Percentiles rank a stretch among this genome's conserved stretches.
Evolutionary conservation across 176 grass and related monocot species (phyloP).

Genomic region (Zoysia pacifica): DNA sequence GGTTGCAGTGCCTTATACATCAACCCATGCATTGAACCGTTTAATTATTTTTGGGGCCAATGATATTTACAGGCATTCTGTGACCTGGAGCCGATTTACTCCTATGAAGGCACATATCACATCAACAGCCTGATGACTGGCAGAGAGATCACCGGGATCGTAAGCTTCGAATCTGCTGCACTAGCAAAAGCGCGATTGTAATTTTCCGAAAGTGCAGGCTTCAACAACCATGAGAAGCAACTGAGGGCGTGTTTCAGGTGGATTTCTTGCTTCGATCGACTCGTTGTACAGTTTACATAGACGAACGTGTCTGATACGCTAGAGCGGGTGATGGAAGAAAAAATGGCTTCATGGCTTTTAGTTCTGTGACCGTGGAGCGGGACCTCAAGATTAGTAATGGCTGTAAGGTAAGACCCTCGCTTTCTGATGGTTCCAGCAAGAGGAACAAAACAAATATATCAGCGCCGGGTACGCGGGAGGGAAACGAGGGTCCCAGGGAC

Average conservation of each 20-base stretch:
- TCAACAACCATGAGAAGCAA: neutral
- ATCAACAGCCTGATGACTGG: constrained; percentile 76
- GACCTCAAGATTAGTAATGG: no score
- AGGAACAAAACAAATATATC: no score
- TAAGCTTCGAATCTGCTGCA: constrained; percentile 74
- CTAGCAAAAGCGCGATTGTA: constrained; percentile 46
- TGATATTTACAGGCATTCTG: constrained; percentile 61
- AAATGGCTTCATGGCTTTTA: no score
- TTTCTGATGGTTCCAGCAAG: no score
- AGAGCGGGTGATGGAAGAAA: no score
- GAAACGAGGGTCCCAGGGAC: no score
- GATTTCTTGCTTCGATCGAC: no score
- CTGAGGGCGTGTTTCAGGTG: neutral
- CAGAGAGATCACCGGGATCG: constrained; percentile 80
- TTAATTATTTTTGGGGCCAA: constrained; percentile 9
- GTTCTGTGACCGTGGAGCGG: no score
- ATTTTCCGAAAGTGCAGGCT: neutral
- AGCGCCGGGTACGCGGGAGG: no score
- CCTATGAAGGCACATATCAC: constrained; percentile 77
- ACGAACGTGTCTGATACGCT: no score
- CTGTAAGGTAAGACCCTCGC: no score
- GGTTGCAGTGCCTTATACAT: neutral
- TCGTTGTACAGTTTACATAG: no score
- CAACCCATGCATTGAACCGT: neutral
- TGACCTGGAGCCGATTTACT: constrained; percentile 82